These are phyloP conservation scores for Termitomyces sp. DNA, from an alignment of 768 basidiomycete species.

Conservation along the genomic window DNA sequence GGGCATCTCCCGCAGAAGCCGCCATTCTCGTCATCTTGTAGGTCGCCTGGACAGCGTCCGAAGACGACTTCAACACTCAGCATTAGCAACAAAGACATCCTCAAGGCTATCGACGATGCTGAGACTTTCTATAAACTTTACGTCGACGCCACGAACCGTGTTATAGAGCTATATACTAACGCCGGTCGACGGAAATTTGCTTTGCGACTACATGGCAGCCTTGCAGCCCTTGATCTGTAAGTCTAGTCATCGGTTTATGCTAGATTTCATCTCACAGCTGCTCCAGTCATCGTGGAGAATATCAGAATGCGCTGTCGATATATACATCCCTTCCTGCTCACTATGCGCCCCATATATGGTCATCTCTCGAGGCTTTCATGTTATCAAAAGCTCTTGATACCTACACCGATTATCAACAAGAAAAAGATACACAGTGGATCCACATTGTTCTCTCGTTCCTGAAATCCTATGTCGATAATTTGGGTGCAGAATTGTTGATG, in stretches of 20 bases:
- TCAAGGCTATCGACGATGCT: conserved; percentile 47
- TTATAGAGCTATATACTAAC: conserved; percentile 79
- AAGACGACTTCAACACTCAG: conserved; percentile 20
- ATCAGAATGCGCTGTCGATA: conserved; percentile 57
- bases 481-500: conserved; percentile 47
- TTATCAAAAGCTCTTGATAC: conserved; percentile 69
- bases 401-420: conserved; percentile 49
- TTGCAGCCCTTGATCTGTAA: conserved; percentile 88
- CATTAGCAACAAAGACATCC: conserved; percentile 60
- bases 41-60: conserved; percentile 15
- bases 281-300: conserved; percentile 60
- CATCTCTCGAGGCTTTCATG: conserved; percentile 74
- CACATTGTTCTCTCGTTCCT: conserved; percentile 74
- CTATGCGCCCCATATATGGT: conserved; percentile 80
- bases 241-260: conserved; percentile 23
- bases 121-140: conserved; percentile 78
- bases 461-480: conserved; percentile 56
- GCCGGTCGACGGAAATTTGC: conserved; percentile 86
- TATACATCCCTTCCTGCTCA: conserved; percentile 82
- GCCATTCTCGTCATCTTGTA: conserved; percentile 16
- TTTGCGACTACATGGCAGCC: conserved; percentile 74
- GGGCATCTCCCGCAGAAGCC: conserved; percentile 68
- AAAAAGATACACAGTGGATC: conserved; percentile 75
- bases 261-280: neutral
- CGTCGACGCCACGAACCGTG: conserved; percentile 64